Evolutionary conservation across 2,329 filamentous ascomycete species (phyloP).

Genomic region (Phialocephala sp.): DNA sequence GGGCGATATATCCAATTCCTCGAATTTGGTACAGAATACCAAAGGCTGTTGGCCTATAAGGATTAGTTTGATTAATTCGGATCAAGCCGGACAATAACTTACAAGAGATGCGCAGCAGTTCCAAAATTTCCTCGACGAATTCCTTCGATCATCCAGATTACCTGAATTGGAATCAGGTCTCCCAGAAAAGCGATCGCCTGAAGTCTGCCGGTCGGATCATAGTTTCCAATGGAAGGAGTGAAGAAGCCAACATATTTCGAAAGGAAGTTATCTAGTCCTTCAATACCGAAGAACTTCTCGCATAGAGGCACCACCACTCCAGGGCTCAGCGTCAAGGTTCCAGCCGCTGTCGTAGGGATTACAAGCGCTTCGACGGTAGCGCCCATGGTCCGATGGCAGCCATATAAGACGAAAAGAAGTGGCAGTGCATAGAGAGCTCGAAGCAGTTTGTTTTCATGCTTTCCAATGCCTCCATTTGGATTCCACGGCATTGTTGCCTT

Average conservation of each 20-base stretch:
- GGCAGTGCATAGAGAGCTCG: conserved; percentile 37
- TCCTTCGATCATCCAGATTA: conserved; percentile 42
- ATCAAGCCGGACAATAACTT: background rate
- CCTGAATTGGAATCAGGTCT: conserved; percentile 39
- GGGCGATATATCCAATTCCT: conserved; percentile 43
- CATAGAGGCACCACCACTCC: conserved; percentile 9
- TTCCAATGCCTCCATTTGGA: conserved; percentile 36
- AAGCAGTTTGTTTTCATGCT: conserved; percentile 36
- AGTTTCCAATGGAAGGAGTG: conserved; percentile 29
- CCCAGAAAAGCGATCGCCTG: conserved; percentile 38
- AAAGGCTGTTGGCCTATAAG: conserved; percentile 33
- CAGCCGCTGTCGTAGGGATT: background rate
- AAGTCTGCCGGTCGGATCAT: conserved; percentile 26
- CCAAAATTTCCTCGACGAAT: conserved; percentile 39
- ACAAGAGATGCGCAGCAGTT: conserved; percentile 35
- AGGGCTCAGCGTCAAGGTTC: background rate
- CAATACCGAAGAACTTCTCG: conserved; percentile 28
- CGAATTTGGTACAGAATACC: conserved; percentile 39
- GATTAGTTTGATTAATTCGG: background rate
- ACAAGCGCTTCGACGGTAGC: conserved; percentile 4
- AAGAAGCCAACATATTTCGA: conserved; percentile 33
- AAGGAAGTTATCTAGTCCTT: conserved; percentile 31
- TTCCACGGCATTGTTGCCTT: conserved; percentile 41
- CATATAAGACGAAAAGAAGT: conserved; percentile 25
- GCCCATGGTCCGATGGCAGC: conserved; percentile 29